These are phyloP conservation scores for Tubosaeta brunneosetosa DNA, from an alignment of 768 basidiomycete species.

Conservation along the genomic window DNA sequence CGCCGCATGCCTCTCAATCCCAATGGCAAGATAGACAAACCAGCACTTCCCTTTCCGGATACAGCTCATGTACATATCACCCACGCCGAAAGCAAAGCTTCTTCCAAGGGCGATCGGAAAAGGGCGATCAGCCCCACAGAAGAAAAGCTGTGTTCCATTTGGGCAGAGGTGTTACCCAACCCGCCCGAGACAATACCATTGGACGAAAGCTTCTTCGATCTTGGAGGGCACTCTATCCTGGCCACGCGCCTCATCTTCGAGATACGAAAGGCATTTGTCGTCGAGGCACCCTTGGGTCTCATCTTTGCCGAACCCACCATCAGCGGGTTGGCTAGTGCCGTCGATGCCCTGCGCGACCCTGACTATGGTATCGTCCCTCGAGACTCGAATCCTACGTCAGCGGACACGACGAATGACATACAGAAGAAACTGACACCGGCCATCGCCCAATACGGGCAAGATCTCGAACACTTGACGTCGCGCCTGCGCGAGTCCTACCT, in stretches of 20 bases:
- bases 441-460: constrained; percentile 70
- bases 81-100: constrained; percentile 36
- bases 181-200: constrained; percentile 73
- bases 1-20: constrained; percentile 96
- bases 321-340: constrained; percentile 62
- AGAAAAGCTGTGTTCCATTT: constrained; percentile 76
- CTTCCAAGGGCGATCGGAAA: constrained; percentile 26
- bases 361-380: constrained; percentile 69
- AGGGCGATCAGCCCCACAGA: constrained; percentile 63
- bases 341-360: constrained; percentile 70
- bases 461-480: constrained; percentile 60
- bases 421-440: constrained; percentile 21
- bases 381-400: constrained; percentile 18
- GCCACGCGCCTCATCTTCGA: constrained; percentile 97
- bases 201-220: constrained; percentile 96
- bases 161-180: constrained; percentile 76
- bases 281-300: constrained; percentile 86
- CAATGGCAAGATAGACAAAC: constrained; percentile 99
- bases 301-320: constrained; percentile 92
- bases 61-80: constrained; percentile 60
- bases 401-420: constrained; percentile 5
- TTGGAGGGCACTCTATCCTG: constrained; percentile 97
- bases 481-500: constrained; percentile 59
- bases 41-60: constrained; percentile 96
- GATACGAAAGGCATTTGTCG: constrained; percentile 85